Conservation (phyloP, 768 basidiomycete species). For the Leccinum truebloodii region DNA sequence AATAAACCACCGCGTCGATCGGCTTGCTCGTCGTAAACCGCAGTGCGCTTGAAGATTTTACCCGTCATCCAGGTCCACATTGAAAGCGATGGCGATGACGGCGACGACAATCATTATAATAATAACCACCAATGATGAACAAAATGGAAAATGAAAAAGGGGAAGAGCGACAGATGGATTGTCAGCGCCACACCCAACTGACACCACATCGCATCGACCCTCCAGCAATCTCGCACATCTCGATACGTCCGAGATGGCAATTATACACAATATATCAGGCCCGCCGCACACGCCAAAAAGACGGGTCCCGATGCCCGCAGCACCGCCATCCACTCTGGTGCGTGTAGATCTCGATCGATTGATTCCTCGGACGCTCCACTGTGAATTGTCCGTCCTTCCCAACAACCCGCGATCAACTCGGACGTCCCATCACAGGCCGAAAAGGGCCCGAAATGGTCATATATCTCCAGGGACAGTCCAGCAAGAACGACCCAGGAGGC, state of each 20-base stretch:
- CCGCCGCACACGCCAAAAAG: background rate
- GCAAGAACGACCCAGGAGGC: background rate
- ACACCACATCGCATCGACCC: background rate
- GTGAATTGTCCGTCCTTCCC: background rate
- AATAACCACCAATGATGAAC: background rate
- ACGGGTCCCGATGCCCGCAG: background rate
- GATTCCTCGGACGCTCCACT: conserved; percentile 14
- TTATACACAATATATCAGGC: background rate
- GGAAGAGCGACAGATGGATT: background rate
- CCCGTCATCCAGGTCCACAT: background rate
- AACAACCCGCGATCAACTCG: conserved; percentile 16
- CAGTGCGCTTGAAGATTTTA: conserved; percentile 24
- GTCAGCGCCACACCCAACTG: background rate
- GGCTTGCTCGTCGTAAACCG: conserved; percentile 35
- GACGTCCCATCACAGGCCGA: background rate
- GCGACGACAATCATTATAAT: background rate
- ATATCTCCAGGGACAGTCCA: background rate
- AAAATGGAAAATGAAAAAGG: background rate
- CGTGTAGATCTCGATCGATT: conserved; percentile 19
- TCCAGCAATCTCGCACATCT: conserved; percentile 12
- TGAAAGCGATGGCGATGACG: background rate
- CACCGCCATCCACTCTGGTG: conserved; percentile 17
- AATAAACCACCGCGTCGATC: conserved; percentile 40
- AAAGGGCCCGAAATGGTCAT: background rate
- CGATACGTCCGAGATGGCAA: background rate